phyloP scores from a whole-genome alignment of 805 yeast species.

The Candida vartiovaarae region DNA sequence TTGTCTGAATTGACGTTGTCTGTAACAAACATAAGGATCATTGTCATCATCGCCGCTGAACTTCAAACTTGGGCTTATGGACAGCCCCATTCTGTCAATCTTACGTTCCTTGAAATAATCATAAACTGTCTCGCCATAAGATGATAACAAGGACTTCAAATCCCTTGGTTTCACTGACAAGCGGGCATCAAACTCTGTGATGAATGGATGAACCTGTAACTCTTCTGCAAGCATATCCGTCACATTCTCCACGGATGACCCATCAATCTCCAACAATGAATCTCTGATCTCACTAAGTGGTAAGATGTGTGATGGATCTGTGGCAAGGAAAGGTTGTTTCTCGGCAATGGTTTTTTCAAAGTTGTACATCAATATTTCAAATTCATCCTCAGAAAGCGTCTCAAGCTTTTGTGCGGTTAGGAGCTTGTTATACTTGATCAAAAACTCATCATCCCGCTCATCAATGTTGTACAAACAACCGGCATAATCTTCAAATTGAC shows the following conservation, averaged over 20 bases:
- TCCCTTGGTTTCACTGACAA: slow-evolving; percentile 36
- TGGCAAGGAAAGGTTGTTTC: slow-evolving; percentile 79
- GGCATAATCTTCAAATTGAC: slow-evolving; percentile 91
- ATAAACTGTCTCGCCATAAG: slow-evolving; percentile 63
- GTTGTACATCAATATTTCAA: slow-evolving; percentile 68
- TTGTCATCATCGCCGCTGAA: slow-evolving; percentile 84
- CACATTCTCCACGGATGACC: slow-evolving; percentile 48
- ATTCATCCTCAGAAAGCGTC: slow-evolving; percentile 70
- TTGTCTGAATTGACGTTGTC: slow-evolving; percentile 91
- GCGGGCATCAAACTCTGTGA: slow-evolving; percentile 46
- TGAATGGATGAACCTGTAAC: slow-evolving; percentile 45
- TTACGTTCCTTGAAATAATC: slow-evolving; percentile 78
- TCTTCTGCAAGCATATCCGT: slow-evolving; percentile 52
- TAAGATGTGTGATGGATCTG: slow-evolving; percentile 76
- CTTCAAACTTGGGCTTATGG: slow-evolving; percentile 67
- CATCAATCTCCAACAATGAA: slow-evolving; percentile 36
- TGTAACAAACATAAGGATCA: slow-evolving; percentile 93
- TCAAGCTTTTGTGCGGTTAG: slow-evolving; percentile 8
- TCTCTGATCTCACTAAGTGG: slow-evolving; percentile 61
- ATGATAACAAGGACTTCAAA: slow-evolving; percentile 39
- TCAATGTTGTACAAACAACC: slow-evolving; percentile 88
- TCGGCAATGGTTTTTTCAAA: slow-evolving; percentile 71
- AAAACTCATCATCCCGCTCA: slow-evolving; percentile 73
- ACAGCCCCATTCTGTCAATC: slow-evolving; percentile 58
- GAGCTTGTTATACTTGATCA: slow-evolving; percentile 36